phyloP scores from a whole-genome alignment of 2,329 filamentous ascomycete genomes.

The Alternaria atra region DNA sequence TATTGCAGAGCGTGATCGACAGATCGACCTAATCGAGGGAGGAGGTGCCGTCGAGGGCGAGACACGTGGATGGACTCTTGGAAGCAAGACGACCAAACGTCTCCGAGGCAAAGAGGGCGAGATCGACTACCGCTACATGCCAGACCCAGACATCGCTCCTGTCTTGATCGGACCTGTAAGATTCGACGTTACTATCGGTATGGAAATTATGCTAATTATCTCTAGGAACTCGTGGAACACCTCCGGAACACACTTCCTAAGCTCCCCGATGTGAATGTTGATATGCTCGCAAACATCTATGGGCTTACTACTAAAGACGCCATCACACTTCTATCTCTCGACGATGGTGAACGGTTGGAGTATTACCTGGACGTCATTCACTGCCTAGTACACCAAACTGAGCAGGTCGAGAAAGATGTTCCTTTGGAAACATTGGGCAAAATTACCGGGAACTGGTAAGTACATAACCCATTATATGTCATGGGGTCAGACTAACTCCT shows the following conservation, averaged over 20 bases:
- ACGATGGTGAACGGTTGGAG: slow-evolving; percentile 80
- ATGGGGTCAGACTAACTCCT: slow-evolving; percentile 7
- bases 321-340: slow-evolving; percentile 76
- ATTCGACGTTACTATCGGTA: not conserved
- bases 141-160: slow-evolving; percentile 88
- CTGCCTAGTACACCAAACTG: slow-evolving; percentile 23
- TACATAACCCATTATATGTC: not conserved
- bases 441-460: slow-evolving; percentile 65
- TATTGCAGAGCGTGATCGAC: slow-evolving; percentile 86
- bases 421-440: slow-evolving; percentile 51
- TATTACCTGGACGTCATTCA: slow-evolving; percentile 77
- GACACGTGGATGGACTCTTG: slow-evolving; percentile 91
- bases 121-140: slow-evolving; percentile 98
- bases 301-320: slow-evolving; percentile 83
- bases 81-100: slow-evolving; percentile 79
- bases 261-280: slow-evolving; percentile 75
- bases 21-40: slow-evolving; percentile 79
- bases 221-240: slow-evolving; percentile 69
- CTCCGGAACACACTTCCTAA: slow-evolving; percentile 71
- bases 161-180: slow-evolving; percentile 71
- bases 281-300: slow-evolving; percentile 69
- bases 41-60: slow-evolving; percentile 82
- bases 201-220: slow-evolving; percentile 12
- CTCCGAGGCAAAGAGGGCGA: slow-evolving; percentile 94
- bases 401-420: slow-evolving; percentile 34